Percentiles rank a stretch among this genome's conserved stretches.
Evolutionary conservation across 2,329 filamentous ascomycete species (phyloP).

Genomic region (Neocatenulostroma microsporum): DNA sequence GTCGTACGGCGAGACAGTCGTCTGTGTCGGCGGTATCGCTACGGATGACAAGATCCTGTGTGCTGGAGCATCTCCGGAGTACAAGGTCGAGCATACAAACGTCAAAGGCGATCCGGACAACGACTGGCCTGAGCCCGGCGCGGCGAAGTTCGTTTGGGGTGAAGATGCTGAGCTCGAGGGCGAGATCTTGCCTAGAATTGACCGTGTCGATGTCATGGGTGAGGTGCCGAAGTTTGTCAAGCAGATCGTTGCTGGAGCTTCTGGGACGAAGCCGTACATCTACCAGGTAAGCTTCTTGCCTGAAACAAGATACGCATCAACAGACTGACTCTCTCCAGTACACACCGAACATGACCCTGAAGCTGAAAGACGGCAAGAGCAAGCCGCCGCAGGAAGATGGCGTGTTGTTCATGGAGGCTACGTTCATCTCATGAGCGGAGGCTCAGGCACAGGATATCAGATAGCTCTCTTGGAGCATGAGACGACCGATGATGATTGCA

Average conservation of each 20-base stretch:
- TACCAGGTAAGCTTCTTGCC: slow-evolving; percentile 63
- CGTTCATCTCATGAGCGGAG: slow-evolving; percentile 75
- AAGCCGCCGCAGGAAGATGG: slow-evolving; percentile 74
- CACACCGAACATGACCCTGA: slow-evolving; percentile 63
- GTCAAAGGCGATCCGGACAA: slow-evolving; percentile 66
- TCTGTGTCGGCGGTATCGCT: slow-evolving; percentile 73
- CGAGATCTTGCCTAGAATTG: slow-evolving; percentile 59
- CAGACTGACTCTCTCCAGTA: slow-evolving; percentile 49
- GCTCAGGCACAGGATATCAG: too few species aligned
- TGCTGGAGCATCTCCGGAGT: slow-evolving; percentile 57
- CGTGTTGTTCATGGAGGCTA: slow-evolving; percentile 75
- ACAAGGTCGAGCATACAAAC: slow-evolving; percentile 60
- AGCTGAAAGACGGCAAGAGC: slow-evolving; percentile 76
- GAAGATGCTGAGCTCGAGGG: slow-evolving; percentile 69
- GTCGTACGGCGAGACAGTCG: slow-evolving; percentile 78
- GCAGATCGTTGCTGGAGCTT: slow-evolving; percentile 78
- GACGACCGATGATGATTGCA: too few species aligned
- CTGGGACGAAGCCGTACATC: slow-evolving; percentile 93
- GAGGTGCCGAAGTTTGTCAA: slow-evolving; percentile 96
- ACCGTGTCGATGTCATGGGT: slow-evolving; percentile 91
- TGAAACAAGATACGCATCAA: too few species aligned
- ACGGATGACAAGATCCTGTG: slow-evolving; percentile 74
- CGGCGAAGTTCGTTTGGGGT: slow-evolving; percentile 69
- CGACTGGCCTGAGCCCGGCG: slow-evolving; percentile 80
- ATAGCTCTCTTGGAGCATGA: too few species aligned